phyloP scores from a whole-genome alignment of 2,329 filamentous ascomycete species.

The Didymella exigua region DNA sequence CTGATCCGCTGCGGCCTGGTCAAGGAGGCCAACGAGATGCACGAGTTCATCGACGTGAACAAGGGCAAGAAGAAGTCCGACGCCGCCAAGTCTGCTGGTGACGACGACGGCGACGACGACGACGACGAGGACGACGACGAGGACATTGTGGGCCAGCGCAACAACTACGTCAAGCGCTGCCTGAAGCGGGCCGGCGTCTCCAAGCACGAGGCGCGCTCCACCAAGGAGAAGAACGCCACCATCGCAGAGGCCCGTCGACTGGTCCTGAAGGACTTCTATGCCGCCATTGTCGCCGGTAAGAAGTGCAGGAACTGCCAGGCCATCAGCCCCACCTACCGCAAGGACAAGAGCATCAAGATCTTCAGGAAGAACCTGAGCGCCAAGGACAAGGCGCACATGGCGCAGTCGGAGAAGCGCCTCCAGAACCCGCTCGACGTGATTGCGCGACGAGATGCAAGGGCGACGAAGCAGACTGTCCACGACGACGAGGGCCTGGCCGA shows the following conservation, averaged over 20 bases:
- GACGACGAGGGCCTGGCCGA: constrained; percentile 74
- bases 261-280: constrained; percentile 81
- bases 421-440: constrained; percentile 72
- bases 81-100: constrained; percentile 61
- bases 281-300: constrained; percentile 70
- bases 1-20: constrained; percentile 85
- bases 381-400: constrained; percentile 81
- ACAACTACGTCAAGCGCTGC: constrained; percentile 73
- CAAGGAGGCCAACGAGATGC: constrained; percentile 64
- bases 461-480: constrained; percentile 53
- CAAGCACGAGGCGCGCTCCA: constrained; percentile 53
- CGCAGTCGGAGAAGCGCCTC: constrained; percentile 68
- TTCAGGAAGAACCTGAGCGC: constrained; percentile 79
- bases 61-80: constrained; percentile 42
- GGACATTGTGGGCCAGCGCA: constrained; percentile 61
- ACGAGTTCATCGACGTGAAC: constrained; percentile 54
- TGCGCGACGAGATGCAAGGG: constrained; percentile 53
- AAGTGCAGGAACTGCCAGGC: constrained; percentile 70
- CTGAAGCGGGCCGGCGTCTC: constrained; percentile 64
- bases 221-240: constrained; percentile 78
- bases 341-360: constrained; percentile 90
- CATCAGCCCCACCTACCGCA: constrained; percentile 73
- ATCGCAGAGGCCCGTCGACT: constrained; percentile 76
- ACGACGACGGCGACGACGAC: constrained; percentile 65
- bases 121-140: constrained; percentile 66